Conservation (phyloP, 2,329 filamentous ascomycete species). For the Phaeosphaeria sp. region DNA sequence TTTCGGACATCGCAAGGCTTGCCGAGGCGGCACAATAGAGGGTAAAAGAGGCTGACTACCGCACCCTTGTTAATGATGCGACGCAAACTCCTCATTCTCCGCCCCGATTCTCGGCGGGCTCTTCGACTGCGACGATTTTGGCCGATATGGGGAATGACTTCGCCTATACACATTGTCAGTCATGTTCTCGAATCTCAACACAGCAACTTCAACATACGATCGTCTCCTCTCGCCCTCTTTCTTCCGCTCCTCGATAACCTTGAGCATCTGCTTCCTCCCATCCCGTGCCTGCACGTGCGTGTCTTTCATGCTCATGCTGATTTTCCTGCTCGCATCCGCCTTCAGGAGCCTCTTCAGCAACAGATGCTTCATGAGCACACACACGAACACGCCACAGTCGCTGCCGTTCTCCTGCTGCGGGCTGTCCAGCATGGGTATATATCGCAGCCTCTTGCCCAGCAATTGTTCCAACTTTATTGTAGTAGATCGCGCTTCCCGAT, state of each 20-base stretch:
- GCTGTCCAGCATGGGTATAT: constrained; percentile 81
- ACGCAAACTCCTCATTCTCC: constrained; percentile 29
- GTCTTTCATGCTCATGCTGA: constrained; percentile 91
- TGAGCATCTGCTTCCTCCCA: constrained; percentile 88
- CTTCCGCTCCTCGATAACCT: constrained; percentile 83
- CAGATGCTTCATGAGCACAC: constrained; percentile 93
- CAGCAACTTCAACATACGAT: constrained; percentile 66
- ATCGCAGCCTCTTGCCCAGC: constrained; percentile 71
- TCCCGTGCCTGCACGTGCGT: constrained; percentile 81
- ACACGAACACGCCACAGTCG: constrained; percentile 96
- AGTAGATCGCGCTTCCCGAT: constrained; percentile 72
- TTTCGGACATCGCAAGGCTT: not conserved
- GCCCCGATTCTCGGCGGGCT: constrained; percentile 49
- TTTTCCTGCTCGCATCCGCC: constrained; percentile 81
- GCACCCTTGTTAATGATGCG: not conserved
- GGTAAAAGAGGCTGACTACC: not conserved
- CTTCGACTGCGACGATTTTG: constrained; percentile 39
- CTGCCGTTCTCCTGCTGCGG: constrained; percentile 91
- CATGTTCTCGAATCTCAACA: not conserved
- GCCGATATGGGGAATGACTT: constrained; percentile 44
- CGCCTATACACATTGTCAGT: constrained; percentile 25
- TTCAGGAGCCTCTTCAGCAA: constrained; percentile 81
- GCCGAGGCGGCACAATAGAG: not conserved
- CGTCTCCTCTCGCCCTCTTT: constrained; percentile 86
- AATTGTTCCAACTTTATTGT: constrained; percentile 73